A percentile compares a stretch with the other conserved stretches of the same genome.
phyloP scores from a whole-genome alignment of 2,329 filamentous ascomycete species.

The Diaporthe sp. region DNA sequence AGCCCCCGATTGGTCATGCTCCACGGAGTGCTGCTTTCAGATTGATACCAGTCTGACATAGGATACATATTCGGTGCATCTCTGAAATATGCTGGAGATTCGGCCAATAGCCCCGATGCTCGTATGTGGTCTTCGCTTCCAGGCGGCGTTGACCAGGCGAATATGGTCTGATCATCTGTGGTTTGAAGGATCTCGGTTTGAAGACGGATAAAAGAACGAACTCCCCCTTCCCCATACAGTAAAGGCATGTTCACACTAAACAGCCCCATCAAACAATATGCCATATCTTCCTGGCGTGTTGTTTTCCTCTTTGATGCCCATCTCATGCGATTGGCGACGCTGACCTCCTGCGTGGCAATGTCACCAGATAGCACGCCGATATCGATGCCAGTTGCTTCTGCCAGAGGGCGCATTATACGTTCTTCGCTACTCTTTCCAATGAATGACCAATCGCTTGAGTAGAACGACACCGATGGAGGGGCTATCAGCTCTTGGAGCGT shows the following conservation, averaged over 20 bases:
- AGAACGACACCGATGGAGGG: conserved; percentile 44
- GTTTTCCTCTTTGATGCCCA: conserved; percentile 47
- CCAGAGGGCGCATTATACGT: not conserved
- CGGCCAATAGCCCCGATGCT: not conserved
- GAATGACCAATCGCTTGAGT: conserved; percentile 42
- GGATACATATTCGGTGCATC: not conserved
- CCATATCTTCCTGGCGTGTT: conserved; percentile 45
- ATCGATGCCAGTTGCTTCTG: not conserved
- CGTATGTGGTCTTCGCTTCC: not conserved
- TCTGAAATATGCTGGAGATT: not conserved
- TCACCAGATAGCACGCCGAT: not conserved
- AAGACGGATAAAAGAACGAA: conserved; percentile 2
- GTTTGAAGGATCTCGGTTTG: not conserved
- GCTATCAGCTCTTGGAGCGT: conserved; percentile 42
- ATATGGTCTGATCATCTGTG: conserved; percentile 3
- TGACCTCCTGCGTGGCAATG: not conserved
- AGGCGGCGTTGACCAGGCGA: not conserved
- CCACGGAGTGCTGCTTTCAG: conserved; percentile 2
- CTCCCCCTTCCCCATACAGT: conserved; percentile 47
- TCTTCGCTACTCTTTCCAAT: conserved; percentile 43
- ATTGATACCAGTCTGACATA: not conserved
- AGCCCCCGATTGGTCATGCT: not conserved
- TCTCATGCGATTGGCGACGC: conserved; percentile 46
- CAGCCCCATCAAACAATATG: conserved; percentile 49
- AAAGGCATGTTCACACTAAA: conserved; percentile 48